phyloP scores from a whole-genome alignment of 345 rosid species.

The Gossypium thurberi region DNA sequence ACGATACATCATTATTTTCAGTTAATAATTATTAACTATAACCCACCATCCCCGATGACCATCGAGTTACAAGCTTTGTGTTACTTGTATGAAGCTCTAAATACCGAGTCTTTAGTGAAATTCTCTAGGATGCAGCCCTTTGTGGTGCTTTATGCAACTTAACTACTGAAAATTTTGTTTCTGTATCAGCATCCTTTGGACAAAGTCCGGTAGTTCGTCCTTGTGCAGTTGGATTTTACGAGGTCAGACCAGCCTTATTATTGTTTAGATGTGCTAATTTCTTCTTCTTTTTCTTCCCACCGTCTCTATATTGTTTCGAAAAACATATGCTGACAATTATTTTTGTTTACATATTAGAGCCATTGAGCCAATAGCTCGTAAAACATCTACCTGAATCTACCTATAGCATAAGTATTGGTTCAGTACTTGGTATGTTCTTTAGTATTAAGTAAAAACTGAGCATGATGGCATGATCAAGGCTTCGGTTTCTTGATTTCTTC shows the following conservation, averaged over 20 bases:
- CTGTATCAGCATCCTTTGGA: not conserved
- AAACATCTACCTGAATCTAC: not conserved
- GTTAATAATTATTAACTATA: not conserved
- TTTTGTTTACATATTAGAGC: not conserved
- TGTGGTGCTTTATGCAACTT: conserved; percentile 1
- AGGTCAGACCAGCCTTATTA: not conserved
- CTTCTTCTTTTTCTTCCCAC: no score
- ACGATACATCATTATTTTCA: not conserved
- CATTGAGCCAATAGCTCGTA: not conserved
- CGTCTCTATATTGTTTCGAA: no score
- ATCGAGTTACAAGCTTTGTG: not conserved
- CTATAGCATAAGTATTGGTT: not conserved
- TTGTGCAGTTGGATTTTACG: not conserved
- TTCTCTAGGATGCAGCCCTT: not conserved
- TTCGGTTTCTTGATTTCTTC: conserved; percentile 1
- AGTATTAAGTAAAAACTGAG: not conserved
- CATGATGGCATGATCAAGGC: not conserved
- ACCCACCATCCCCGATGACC: not conserved
- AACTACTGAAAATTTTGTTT: conserved; percentile 5
- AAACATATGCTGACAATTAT: no score
- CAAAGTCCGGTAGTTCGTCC: conserved; percentile 1
- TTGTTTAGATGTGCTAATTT: not conserved
- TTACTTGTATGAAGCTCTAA: conserved; percentile 1
- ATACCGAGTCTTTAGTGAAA: not conserved
- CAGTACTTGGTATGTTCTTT: not conserved